Conservation (phyloP, 2,329 filamentous ascomycete species). For the Beauveria brongniartii region DNA sequence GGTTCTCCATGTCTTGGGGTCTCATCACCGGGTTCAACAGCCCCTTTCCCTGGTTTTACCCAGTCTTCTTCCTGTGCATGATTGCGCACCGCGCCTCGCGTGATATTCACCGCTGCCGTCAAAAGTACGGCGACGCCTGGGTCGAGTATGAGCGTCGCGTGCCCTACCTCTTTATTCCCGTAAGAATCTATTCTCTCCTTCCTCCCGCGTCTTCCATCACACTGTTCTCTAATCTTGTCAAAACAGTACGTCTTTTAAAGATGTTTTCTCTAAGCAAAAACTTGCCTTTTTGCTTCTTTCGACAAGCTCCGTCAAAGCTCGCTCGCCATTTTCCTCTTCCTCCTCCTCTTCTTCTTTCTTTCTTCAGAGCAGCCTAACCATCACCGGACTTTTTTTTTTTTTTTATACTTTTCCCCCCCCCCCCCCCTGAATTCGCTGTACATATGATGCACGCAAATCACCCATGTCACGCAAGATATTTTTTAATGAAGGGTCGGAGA, state of each 20-base stretch:
- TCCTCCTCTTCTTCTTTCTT: too few relatives aligned
- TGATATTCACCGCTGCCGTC: conserved; percentile 69
- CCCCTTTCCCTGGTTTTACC: conserved; percentile 88
- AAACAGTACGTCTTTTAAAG: conserved; percentile 34
- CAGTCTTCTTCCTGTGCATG: conserved; percentile 74
- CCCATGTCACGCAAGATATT: neutral
- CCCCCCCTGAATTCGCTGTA: neutral
- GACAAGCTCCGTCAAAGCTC: neutral
- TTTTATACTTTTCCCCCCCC: too few relatives aligned
- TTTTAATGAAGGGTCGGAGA: conserved; percentile 1
- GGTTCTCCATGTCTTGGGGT: conserved; percentile 44
- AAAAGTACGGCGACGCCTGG: conserved; percentile 79
- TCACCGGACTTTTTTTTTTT: neutral
- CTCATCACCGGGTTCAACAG: conserved; percentile 48
- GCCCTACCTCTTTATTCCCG: conserved; percentile 77
- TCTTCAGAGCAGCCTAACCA: neutral
- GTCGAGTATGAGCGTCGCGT: conserved; percentile 69
- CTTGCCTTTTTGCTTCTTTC: neutral
- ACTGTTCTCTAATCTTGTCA: neutral
- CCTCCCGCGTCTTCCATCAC: neutral
- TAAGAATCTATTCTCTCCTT: conserved; percentile 24
- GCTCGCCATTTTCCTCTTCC: neutral
- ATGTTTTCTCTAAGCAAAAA: neutral
- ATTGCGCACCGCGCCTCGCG: conserved; percentile 70
- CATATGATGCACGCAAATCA: conserved; percentile 3